A percentile compares a stretch with the other conserved stretches of the same genome.
Evolutionary conservation across 345 rosid species (phyloP).

Genomic region (Melaleuca quinquenervia): DNA sequence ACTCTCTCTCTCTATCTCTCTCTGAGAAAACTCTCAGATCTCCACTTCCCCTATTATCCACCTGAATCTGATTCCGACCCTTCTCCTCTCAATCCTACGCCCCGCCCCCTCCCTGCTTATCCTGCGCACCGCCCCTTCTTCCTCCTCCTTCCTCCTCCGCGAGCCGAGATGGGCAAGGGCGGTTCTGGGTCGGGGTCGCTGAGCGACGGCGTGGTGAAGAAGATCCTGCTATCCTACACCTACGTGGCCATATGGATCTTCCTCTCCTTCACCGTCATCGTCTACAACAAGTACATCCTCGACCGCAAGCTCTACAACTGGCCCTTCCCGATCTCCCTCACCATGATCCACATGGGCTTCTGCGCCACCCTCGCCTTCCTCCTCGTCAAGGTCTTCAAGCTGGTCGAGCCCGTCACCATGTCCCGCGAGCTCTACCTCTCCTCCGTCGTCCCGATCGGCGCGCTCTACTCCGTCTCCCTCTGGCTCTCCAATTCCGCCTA

Average conservation of each 20-base stretch:
- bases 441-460: constrained; percentile 93
- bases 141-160: neutral
- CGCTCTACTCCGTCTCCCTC: constrained; percentile 73
- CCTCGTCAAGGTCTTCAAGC: constrained; percentile 81
- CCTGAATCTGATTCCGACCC: neutral
- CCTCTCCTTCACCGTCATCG: constrained; percentile 97
- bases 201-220: constrained; percentile 75
- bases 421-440: constrained; percentile 66
- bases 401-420: constrained; percentile 89
- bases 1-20: neutral
- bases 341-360: constrained; percentile 98
- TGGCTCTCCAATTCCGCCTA: constrained; percentile 99
- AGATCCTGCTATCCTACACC: constrained; percentile 87
- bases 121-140: neutral
- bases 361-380: constrained; percentile 79
- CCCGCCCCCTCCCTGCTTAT: neutral
- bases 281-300: constrained; percentile 96
- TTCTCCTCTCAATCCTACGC: neutral
- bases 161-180: constrained; percentile 64
- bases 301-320: constrained; percentile 97
- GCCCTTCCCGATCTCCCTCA: constrained; percentile 95
- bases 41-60: neutral
- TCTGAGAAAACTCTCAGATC: neutral
- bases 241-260: constrained; percentile 96
- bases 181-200: constrained; percentile 24